Percentiles rank a stretch among this genome's conserved stretches.
These are phyloP conservation scores for Penicillium parvum DNA, from an alignment of 495 filamentous ascomycete species.

Conservation along the genomic window DNA sequence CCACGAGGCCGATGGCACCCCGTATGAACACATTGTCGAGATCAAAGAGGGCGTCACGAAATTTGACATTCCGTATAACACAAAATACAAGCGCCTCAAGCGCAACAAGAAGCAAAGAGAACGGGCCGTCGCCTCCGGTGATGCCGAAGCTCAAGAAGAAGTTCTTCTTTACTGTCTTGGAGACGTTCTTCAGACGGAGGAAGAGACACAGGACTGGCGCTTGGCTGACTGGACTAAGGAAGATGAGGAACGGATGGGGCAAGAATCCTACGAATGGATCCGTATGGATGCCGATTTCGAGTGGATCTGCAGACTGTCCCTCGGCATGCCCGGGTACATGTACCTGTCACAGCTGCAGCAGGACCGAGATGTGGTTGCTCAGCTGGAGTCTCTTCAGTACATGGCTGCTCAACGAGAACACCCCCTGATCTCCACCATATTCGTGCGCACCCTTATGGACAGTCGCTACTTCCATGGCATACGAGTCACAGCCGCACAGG, in stretches of 20 bases:
- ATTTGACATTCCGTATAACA: constrained; percentile 96
- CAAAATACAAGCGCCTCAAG: constrained; percentile 97
- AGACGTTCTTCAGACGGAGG: constrained; percentile 77
- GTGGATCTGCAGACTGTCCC: constrained; percentile 80
- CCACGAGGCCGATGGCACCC: constrained; percentile 96
- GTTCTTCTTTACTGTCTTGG: constrained; percentile 87
- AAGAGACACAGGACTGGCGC: constrained; percentile 79
- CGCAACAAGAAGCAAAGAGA: constrained; percentile 85
- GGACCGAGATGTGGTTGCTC: constrained; percentile 92
- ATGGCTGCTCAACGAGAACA: constrained; percentile 57
- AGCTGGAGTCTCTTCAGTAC: constrained; percentile 74
- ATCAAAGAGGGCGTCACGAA: constrained; percentile 79
- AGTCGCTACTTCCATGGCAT: constrained; percentile 90
- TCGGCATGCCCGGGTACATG: constrained; percentile 91
- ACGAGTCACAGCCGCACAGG: constrained; percentile 71
- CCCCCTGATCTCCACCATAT: constrained; percentile 76
- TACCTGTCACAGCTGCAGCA: constrained; percentile 95
- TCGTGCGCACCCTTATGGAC: constrained; percentile 86
- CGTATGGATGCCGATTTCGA: constrained; percentile 97
- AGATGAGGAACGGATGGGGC: constrained; percentile 83
- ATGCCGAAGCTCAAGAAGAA: constrained; percentile 74
- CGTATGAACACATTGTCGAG: constrained; percentile 96
- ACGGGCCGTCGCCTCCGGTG: constrained; percentile 59
- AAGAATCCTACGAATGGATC: constrained; percentile 98
- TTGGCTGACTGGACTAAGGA: constrained; percentile 83